Percentiles rank a stretch among this genome's conserved stretches.
These are phyloP conservation scores for Mycena amicta DNA, from an alignment of 768 basidiomycete genomes.

Conservation along the genomic window DNA sequence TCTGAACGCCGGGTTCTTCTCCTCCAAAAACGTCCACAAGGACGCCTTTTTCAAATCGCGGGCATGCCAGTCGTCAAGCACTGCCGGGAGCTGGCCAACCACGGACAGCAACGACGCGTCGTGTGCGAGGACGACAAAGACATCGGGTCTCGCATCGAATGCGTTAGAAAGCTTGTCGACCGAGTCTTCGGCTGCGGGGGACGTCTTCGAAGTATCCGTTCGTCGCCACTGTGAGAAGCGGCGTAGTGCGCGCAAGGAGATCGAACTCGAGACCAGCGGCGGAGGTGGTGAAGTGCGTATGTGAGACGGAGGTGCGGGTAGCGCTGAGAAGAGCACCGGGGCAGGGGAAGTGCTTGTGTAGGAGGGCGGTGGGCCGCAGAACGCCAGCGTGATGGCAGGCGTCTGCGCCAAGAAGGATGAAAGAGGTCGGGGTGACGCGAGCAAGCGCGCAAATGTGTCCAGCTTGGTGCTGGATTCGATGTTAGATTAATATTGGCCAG, in stretches of 20 bases:
- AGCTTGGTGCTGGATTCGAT: conserved; percentile 2
- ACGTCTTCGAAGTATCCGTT: conserved; percentile 15
- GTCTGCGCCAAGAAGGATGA: conserved; percentile 19
- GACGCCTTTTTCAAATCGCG: conserved; percentile 19
- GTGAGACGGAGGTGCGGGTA: neutral
- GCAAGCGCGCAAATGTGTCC: conserved; percentile 17
- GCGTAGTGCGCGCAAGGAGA: conserved; percentile 4
- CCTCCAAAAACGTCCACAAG: conserved; percentile 22
- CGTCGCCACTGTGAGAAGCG: conserved; percentile 7
- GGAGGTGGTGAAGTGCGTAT: conserved; percentile 12
- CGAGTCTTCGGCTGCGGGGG: conserved; percentile 8
- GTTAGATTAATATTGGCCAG: neutral
- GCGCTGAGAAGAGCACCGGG: conserved; percentile 6
- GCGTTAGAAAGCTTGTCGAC: conserved; percentile 7
- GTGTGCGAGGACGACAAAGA: conserved; percentile 23
- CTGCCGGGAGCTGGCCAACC: conserved; percentile 14
- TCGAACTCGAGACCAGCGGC: neutral
- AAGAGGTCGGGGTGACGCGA: conserved; percentile 15
- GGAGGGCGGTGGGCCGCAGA: conserved; percentile 16
- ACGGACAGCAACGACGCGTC: conserved; percentile 17
- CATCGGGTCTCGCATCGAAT: conserved; percentile 24
- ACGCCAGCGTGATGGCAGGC: conserved; percentile 24
- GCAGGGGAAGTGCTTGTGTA: conserved; percentile 16
- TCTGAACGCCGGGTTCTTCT: conserved; percentile 12
- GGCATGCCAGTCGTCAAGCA: conserved; percentile 20